A percentile compares a stretch with the other conserved stretches of the same genome.
phyloP scores from a whole-genome alignment of 192 early-diverging fungal species.

The Entomortierella lignicola region DNA sequence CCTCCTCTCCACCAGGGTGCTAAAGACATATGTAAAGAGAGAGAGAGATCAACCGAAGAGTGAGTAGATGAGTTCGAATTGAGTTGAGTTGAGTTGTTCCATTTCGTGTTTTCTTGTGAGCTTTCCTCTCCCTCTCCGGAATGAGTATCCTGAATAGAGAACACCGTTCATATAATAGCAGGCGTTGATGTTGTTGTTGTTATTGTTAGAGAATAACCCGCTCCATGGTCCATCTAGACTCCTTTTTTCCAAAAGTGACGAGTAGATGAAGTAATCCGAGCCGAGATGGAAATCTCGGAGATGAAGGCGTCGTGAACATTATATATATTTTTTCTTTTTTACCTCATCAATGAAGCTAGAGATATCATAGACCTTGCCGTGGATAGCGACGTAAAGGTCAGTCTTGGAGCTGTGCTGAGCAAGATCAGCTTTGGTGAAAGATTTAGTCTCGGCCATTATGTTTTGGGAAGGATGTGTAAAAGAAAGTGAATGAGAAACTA shows the following conservation, averaged over 20 bases:
- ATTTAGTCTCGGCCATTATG: slow-evolving; percentile 24
- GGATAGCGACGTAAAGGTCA: slow-evolving; percentile 84
- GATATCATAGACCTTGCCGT: slow-evolving; percentile 82
- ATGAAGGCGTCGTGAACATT: background rate
- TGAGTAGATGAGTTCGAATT: too few relatives aligned
- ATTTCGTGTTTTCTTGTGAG: too few relatives aligned
- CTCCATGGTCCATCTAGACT: too few relatives aligned
- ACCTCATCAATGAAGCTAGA: slow-evolving; percentile 83
- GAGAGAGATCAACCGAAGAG: too few relatives aligned
- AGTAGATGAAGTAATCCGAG: background rate
- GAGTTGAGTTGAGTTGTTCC: too few relatives aligned
- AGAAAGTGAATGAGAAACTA: background rate
- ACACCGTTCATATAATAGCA: too few relatives aligned
- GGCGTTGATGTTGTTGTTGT: too few relatives aligned
- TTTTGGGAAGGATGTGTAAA: slow-evolving; percentile 35
- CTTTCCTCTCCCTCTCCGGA: too few relatives aligned
- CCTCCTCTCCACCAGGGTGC: slow-evolving; percentile 95
- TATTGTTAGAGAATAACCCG: too few relatives aligned
- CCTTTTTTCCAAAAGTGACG: too few relatives aligned
- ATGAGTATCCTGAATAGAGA: too few relatives aligned
- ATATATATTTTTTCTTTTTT: slow-evolving; percentile 2
- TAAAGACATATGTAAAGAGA: slow-evolving; percentile 46
- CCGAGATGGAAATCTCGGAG: background rate
- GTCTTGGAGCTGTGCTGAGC: slow-evolving; percentile 75
- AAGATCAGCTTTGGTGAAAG: slow-evolving; percentile 75